Percentiles rank a stretch among this genome's conserved stretches.
Conservation (phyloP, 768 basidiomycete genomes). For the Arthromyces matolae region DNA sequence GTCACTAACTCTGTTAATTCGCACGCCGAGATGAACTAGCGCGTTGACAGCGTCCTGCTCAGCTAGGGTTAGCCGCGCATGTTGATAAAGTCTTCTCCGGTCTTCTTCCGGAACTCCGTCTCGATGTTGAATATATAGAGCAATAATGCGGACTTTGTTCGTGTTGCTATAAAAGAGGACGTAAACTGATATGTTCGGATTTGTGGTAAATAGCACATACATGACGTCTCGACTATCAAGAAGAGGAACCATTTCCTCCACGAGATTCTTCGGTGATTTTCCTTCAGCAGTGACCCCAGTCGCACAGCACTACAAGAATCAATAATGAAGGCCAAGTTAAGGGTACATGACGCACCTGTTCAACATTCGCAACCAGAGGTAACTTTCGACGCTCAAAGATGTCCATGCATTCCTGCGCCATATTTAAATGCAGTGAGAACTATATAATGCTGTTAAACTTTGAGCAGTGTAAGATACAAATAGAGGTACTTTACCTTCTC, state of each 20-base stretch:
- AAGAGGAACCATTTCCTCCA: conserved; percentile 98
- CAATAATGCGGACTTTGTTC: conserved; percentile 95
- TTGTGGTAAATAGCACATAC: conserved; percentile 38
- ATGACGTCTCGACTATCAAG: conserved; percentile 82
- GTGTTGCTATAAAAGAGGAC: conserved; percentile 52
- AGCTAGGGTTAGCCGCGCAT: conserved; percentile 79
- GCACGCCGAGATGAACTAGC: conserved; percentile 74
- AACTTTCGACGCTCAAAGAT: conserved; percentile 89
- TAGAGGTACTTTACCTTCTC: conserved; percentile 65
- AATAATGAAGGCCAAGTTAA: not conserved
- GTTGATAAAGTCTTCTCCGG: conserved; percentile 89
- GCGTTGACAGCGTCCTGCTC: conserved; percentile 96
- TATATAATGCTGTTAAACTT: conserved; percentile 27
- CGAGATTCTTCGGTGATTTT: conserved; percentile 89
- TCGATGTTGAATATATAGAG: conserved; percentile 89
- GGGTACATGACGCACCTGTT: conserved; percentile 59
- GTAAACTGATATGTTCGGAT: not conserved
- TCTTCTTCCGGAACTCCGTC: conserved; percentile 99
- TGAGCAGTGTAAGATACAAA: not conserved
- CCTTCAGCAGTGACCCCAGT: conserved; percentile 91
- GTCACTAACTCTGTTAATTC: conserved; percentile 71
- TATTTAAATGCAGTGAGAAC: conserved; percentile 95
- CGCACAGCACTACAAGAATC: conserved; percentile 72
- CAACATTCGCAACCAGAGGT: conserved; percentile 78
- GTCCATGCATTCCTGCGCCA: conserved; percentile 97